Percentiles rank a stretch among this genome's conserved stretches.
phyloP scores from a whole-genome alignment of 192 early-diverging fungal genomes.

The Diversispora eburnea region DNA sequence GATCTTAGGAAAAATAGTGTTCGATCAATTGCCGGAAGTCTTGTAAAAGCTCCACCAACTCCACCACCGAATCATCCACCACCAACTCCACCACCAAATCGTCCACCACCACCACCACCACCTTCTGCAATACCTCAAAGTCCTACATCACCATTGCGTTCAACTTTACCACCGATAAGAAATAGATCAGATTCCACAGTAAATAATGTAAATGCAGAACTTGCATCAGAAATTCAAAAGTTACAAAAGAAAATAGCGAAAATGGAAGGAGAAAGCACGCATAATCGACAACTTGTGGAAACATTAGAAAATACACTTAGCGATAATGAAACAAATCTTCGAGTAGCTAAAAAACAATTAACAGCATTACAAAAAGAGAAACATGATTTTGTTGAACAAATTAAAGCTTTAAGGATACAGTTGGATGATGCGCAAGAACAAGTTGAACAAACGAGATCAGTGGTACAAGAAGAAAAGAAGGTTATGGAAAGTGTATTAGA shows the following conservation, averaged over 20 bases:
- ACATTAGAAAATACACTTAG: conserved; percentile 43
- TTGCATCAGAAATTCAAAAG: conserved; percentile 27
- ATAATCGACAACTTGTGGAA: conserved; percentile 33
- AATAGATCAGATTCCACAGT: conserved; percentile 24
- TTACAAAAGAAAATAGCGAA: conserved; percentile 39
- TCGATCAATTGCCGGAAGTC: conserved; percentile 24
- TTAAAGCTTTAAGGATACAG: conserved; percentile 41
- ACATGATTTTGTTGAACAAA: conserved; percentile 31
- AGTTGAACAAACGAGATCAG: conserved; percentile 25
- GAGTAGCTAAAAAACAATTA: conserved; percentile 39
- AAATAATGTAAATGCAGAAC: not conserved
- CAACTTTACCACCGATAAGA: conserved; percentile 23
- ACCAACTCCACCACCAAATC: conserved; percentile 34
- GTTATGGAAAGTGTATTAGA: conserved; percentile 40
- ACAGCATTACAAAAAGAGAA: conserved; percentile 38
- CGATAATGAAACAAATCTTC: conserved; percentile 42
- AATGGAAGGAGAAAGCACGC: conserved; percentile 35
- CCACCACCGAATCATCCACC: conserved; percentile 33
- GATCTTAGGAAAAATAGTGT: conserved; percentile 25
- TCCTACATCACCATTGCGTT: not conserved
- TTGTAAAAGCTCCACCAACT: conserved; percentile 25
- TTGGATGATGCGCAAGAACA: conserved; percentile 35
- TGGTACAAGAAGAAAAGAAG: conserved; percentile 36
- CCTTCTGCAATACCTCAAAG: conserved; percentile 27
- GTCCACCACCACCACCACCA: conserved; percentile 31